Base-by-base conservation (phyloP, 2,329 filamentous ascomycete species). In the Aspergillus sp. region DNA sequence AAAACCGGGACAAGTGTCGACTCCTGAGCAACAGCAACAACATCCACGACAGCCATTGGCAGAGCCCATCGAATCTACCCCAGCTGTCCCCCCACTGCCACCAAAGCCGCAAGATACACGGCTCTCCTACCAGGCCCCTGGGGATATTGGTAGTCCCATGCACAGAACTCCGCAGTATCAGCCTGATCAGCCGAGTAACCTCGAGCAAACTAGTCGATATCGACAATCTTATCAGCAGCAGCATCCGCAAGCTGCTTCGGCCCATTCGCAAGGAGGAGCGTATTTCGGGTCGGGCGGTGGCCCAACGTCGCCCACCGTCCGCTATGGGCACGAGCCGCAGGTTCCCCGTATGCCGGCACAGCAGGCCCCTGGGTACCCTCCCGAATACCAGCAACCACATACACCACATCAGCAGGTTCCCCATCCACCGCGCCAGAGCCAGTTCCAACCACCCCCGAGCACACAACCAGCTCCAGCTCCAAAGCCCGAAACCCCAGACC, bases 401-500 rank as follows among this genome's bases (percentile, higher is more conserved):
- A 41, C 42, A 13, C 47, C 47, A 22, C 40, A 44, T n/a, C 41
- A 55, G 26, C 53, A 47, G 35, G 39, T 43, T 15, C 26, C 10
- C 6, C 19, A 22, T 22, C 6, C 19, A 6, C 19, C 19, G 5
- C 19, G 10, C 5, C 19, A 22, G n/a, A n/a, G n/a, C n/a, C n/a
- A n/a, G n/a, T n/a, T n/a, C n/a, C n/a, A n/a, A n/a, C n/a, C n/a
- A n/a, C n/a, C 43, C 28, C 31, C 49, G 24, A 35, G 29, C 4
- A 34, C 33, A 13, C 42, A 42, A 17, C 39, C 40, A 35, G 39
- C 37, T 15, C 35, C 43, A 26, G 51, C 43, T 8, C 51, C 59
- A 33, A 54, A 53, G 30, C 44, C 52, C 8, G 58, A 61, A 33
- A 58, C 67, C 4, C 61, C 58, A 10, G 75, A 82, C 45, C 68